Conservation (phyloP, 176 grass and related monocot species). For the Urochloa ruziziensis region DNA sequence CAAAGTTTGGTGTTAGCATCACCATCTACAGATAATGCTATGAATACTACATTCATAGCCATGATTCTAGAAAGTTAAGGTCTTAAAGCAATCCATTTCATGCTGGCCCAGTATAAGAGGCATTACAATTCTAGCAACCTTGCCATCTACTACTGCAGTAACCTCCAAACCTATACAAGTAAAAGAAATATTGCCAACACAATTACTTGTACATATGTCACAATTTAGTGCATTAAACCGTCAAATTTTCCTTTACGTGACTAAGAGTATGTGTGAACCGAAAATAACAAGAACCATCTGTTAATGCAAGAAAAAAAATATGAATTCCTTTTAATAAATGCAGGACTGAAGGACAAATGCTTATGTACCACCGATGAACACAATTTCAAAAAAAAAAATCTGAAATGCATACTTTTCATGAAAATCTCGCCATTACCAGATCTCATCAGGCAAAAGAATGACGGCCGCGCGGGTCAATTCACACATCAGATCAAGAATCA, state of each 20-base stretch:
- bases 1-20: not conserved
- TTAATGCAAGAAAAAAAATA: not conserved
- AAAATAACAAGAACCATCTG: not conserved
- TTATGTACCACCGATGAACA: not conserved
- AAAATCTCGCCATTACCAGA: not conserved
- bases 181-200: not conserved
- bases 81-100: not conserved
- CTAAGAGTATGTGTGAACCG: not conserved
- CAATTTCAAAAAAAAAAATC: too few species aligned
- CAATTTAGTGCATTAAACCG: not conserved
- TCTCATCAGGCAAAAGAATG: not conserved
- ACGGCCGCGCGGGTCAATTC: not conserved
- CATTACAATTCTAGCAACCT: not conserved
- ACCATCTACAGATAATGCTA: not conserved
- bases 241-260: not conserved
- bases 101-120: not conserved
- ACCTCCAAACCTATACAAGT: not conserved
- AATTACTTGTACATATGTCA: not conserved
- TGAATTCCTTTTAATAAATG: not conserved
- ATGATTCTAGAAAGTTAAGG: not conserved
- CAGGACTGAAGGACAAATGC: not conserved
- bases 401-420: not conserved
- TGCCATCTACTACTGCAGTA: not conserved
- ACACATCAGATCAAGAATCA: not conserved
- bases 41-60: not conserved